These are phyloP conservation scores for Pseudogymnoascus sp. DNA, from an alignment of 2,329 filamentous ascomycete genomes.

Conservation along the genomic window DNA sequence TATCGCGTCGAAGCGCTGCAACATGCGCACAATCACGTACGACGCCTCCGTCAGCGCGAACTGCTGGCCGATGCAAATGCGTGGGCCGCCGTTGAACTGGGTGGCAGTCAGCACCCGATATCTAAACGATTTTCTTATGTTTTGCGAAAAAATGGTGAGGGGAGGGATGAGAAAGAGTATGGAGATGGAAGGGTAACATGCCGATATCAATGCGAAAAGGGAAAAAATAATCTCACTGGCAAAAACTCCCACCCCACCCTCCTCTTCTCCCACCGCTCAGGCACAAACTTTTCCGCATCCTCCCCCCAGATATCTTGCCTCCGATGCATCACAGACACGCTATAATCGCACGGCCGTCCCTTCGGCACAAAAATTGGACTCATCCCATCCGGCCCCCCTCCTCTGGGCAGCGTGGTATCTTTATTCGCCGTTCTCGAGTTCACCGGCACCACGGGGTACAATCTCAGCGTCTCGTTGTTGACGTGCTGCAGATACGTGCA, in stretches of 20 bases:
- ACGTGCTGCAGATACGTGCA: conserved; percentile 25
- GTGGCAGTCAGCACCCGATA: too few species aligned
- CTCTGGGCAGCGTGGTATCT: conserved; percentile 34
- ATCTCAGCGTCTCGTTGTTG: conserved; percentile 37
- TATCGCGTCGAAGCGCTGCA: conserved; percentile 27
- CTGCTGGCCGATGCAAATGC: conserved; percentile 40
- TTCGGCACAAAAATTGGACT: conserved; percentile 27
- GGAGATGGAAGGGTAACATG: too few species aligned
- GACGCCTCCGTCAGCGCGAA: conserved; percentile 20
- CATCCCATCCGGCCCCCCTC: conserved; percentile 30
- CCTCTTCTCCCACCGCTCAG: conserved; percentile 20
- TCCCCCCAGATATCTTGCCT: conserved; percentile 24
- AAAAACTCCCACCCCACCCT: conserved; percentile 14
- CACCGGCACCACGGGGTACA: conserved; percentile 46
- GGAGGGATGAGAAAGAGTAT: too few species aligned
- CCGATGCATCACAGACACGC: conserved; percentile 31
- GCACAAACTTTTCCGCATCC: conserved; percentile 19
- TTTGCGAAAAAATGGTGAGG: too few species aligned
- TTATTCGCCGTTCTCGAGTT: conserved; percentile 42
- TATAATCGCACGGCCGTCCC: conserved; percentile 16
- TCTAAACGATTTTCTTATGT: too few species aligned
- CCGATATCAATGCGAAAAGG: too few species aligned
- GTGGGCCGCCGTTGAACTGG: conserved; percentile 14
- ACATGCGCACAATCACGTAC: conserved; percentile 19
- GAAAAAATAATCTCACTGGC: background rate